Evolutionary conservation across 345 rosid species (phyloP).

Genomic region (Lumnitzera littorea): DNA sequence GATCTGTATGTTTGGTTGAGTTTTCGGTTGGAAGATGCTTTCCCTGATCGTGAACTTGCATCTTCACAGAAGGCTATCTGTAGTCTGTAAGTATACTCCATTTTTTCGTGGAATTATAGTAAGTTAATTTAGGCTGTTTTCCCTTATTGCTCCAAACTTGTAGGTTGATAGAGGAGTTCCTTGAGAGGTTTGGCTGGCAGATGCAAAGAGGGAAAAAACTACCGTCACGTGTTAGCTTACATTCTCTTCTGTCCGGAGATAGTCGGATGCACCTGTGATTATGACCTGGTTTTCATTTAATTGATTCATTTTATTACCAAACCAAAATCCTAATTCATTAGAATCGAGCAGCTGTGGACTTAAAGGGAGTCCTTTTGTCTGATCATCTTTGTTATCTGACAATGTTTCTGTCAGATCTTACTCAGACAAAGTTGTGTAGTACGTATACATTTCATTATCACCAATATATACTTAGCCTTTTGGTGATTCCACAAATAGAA

Average conservation of each 20-base stretch:
- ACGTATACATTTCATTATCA: too few relatives aligned
- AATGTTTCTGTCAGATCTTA: too few relatives aligned
- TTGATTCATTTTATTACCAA: too few relatives aligned
- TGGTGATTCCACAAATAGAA: too few relatives aligned
- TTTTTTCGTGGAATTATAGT: not conserved
- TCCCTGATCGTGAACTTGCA: constrained; percentile 74
- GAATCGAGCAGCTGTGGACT: too few relatives aligned
- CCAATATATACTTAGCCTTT: too few relatives aligned
- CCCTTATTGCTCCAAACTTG: constrained; percentile 2
- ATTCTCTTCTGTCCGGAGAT: constrained; percentile 14
- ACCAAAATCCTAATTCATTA: too few relatives aligned
- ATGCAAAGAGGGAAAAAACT: constrained; percentile 23
- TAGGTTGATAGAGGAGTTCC: constrained; percentile 88
- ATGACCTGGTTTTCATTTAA: too few relatives aligned
- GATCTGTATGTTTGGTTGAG: constrained; percentile 94
- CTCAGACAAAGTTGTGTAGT: too few relatives aligned
- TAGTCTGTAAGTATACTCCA: constrained; percentile 48
- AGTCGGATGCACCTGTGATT: constrained; percentile 6
- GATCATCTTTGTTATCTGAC: too few relatives aligned
- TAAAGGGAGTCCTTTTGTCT: too few relatives aligned
- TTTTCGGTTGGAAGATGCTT: constrained; percentile 74
- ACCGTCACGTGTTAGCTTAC: not conserved
- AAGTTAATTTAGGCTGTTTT: not conserved
- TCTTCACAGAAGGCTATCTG: constrained; percentile 74
- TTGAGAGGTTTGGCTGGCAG: constrained; percentile 51